These are phyloP conservation scores for Teratosphaeria pseudoeucalypti DNA, from an alignment of 2,329 filamentous ascomycete genomes.

Conservation along the genomic window DNA sequence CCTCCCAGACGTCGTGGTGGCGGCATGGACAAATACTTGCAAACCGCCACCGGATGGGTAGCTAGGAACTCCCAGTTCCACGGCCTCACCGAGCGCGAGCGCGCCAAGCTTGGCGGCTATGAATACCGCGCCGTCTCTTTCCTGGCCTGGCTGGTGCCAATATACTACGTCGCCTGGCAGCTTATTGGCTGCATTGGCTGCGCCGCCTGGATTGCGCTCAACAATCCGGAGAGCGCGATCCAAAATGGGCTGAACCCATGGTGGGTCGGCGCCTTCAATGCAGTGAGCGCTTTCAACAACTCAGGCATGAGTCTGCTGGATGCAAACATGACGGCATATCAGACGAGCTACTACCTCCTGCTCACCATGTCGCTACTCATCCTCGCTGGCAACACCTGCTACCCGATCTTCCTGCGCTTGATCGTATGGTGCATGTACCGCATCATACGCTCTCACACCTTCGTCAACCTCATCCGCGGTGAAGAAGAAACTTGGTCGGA, in stretches of 20 bases:
- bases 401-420: conserved; percentile 48
- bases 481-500: conserved; percentile 27
- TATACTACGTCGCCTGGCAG: conserved; percentile 53
- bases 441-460: conserved; percentile 3
- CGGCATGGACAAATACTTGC: conserved; percentile 9
- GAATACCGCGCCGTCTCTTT: conserved; percentile 55
- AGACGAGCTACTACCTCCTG: conserved; percentile 35
- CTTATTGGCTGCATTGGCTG: conserved; percentile 48
- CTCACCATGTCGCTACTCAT: conserved; percentile 40
- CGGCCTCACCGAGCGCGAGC: conserved; percentile 42
- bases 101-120: conserved; percentile 49
- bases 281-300: conserved; percentile 60
- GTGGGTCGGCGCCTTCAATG: conserved; percentile 61
- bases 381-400: conserved; percentile 46
- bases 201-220: conserved; percentile 49
- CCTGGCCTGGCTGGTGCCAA: conserved; percentile 48
- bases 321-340: conserved; percentile 54
- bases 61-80: conserved; percentile 46
- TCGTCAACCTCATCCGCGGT: neutral
- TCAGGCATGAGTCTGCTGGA: conserved; percentile 60
- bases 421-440: conserved; percentile 47
- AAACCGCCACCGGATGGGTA: conserved; percentile 15
- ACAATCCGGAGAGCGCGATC: conserved; percentile 39
- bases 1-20: neutral
- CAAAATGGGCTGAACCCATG: conserved; percentile 53